Evolutionary conservation across 768 basidiomycete genomes (phyloP).

Genomic region (Termitomyces sp.): DNA sequence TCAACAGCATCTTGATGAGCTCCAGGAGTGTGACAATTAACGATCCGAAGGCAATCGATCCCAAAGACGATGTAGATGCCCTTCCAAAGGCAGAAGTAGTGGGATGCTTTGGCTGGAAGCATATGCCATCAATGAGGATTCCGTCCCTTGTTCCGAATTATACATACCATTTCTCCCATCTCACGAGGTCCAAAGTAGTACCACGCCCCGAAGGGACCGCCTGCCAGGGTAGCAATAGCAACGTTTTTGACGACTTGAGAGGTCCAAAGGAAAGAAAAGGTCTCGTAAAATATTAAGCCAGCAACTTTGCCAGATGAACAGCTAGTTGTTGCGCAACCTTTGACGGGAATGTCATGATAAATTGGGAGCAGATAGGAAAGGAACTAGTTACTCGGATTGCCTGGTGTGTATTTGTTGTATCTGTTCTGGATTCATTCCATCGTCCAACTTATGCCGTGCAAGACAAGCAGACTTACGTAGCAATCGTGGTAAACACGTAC

Average conservation of each 20-base stretch:
- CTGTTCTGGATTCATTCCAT: slow-evolving; percentile 15
- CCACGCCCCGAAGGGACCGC: slow-evolving; percentile 74
- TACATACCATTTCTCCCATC: slow-evolving; percentile 53
- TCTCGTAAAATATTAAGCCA: slow-evolving; percentile 71
- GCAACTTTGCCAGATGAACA: slow-evolving; percentile 76
- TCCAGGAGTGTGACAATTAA: slow-evolving; percentile 80
- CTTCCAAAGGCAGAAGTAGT: slow-evolving; percentile 66
- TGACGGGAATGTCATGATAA: background rate
- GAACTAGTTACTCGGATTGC: slow-evolving; percentile 52
- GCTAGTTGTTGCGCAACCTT: slow-evolving; percentile 16
- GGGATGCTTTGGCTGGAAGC: slow-evolving; percentile 56
- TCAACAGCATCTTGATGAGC: slow-evolving; percentile 55
- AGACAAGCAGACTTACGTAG: slow-evolving; percentile 40
- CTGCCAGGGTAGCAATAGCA: slow-evolving; percentile 72
- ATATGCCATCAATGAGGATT: background rate
- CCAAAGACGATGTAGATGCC: slow-evolving; percentile 73
- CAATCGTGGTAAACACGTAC: slow-evolving; percentile 74
- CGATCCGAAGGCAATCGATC: slow-evolving; percentile 81
- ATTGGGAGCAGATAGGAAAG: background rate
- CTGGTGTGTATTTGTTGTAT: slow-evolving; percentile 70
- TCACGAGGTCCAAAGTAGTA: slow-evolving; percentile 80
- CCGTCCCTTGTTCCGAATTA: background rate
- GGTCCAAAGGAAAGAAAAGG: slow-evolving; percentile 84
- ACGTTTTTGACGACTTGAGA: slow-evolving; percentile 80
- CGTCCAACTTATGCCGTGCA: background rate